Conservation (phyloP, 495 filamentous ascomycete genomes). For the Xylaria bambusicola region DNA sequence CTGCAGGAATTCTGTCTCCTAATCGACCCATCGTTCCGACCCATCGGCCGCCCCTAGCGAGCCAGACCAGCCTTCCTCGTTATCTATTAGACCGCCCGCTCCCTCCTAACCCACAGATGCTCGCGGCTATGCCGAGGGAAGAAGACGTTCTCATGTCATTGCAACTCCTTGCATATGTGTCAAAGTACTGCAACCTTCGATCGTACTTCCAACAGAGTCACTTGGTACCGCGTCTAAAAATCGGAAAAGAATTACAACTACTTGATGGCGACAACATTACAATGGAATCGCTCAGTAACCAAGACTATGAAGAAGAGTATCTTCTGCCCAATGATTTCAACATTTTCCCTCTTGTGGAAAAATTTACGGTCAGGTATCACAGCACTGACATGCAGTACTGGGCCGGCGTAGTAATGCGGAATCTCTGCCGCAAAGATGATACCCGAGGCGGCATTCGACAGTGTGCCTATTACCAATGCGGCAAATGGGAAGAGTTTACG, state of each 20-base stretch:
- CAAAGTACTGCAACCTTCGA: conserved; percentile 95
- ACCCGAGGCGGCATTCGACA: conserved; percentile 90
- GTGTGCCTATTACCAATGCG: conserved; percentile 96
- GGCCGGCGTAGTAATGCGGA: conserved; percentile 98
- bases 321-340: conserved; percentile 91
- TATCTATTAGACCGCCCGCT: conserved; percentile 73
- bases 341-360: conserved; percentile 97
- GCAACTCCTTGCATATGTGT: conserved; percentile 96
- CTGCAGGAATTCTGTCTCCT: conserved; percentile 73
- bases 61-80: conserved; percentile 61
- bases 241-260: conserved; percentile 78
- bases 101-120: conserved; percentile 63
- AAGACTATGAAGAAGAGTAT: conserved; percentile 86
- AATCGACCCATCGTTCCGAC: conserved; percentile 74
- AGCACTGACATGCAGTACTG: conserved; percentile 98
- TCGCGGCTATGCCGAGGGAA: conserved; percentile 89
- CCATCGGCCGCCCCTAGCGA: conserved; percentile 68
- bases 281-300: conserved; percentile 40
- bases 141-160: conserved; percentile 98
- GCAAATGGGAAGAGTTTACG: conserved; percentile 95
- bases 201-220: conserved; percentile 95
- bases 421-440: conserved; percentile 97
- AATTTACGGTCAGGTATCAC: conserved; percentile 94
- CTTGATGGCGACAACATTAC: conserved; percentile 63
- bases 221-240: conserved; percentile 87